Percentiles rank a stretch among this genome's conserved stretches.
These are phyloP conservation scores for Penicillium argentinense DNA, from an alignment of 495 filamentous ascomycete genomes.

Conservation along the genomic window DNA sequence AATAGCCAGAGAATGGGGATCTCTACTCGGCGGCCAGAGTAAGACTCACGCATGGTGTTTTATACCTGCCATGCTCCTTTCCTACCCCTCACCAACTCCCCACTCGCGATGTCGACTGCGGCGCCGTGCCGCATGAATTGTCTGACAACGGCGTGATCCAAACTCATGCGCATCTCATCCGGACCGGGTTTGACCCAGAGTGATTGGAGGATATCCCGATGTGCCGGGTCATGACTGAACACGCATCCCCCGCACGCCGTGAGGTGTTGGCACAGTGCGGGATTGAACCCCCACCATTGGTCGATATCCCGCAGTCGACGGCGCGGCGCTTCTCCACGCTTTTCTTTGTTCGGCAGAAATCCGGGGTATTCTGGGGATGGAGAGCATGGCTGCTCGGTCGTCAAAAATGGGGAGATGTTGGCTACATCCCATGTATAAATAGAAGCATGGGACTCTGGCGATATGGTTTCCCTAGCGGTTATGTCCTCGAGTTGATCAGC, in stretches of 20 bases:
- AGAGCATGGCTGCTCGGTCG: background rate
- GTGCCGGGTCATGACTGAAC: background rate
- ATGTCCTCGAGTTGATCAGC: background rate
- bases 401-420: background rate
- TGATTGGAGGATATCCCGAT: constrained; percentile 1
- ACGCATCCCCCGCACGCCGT: background rate
- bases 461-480: too few relatives aligned
- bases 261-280: background rate
- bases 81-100: background rate
- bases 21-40: background rate
- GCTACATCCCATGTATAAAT: constrained; percentile 2
- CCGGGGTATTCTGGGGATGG: too few relatives aligned
- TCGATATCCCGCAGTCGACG: constrained; percentile 7
- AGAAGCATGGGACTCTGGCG: background rate
- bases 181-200: background rate
- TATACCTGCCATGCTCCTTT: background rate
- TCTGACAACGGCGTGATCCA: background rate
- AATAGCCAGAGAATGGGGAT: too few relatives aligned
- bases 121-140: background rate
- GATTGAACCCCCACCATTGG: constrained; percentile 4
- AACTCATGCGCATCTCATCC: background rate
- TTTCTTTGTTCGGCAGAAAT: constrained; percentile 7
- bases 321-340: constrained; percentile 2
- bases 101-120: background rate
- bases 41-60: background rate